Base-by-base conservation (phyloP, 2,329 filamentous ascomycete genomes). In the Emergomyces orientalis region DNA sequence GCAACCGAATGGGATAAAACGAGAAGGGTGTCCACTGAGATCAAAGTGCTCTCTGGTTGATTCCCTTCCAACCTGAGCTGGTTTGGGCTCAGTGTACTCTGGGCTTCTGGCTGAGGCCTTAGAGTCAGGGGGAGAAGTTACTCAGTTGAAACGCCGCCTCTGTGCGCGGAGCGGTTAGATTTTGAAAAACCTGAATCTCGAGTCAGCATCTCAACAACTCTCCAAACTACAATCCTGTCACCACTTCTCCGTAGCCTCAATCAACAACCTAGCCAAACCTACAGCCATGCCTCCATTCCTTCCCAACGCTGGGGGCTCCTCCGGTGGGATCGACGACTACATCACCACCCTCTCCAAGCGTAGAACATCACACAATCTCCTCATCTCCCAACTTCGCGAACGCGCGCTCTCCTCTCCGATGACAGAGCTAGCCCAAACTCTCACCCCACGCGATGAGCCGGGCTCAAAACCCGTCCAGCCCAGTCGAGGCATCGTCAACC, bases 401-500 rank as follows among this genome's bases (percentile, higher is more conserved):
- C 52, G 52, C 32, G 32, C 30, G 9, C 52, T 56, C 30, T 39
- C 52, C 52, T 14, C 30, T 22, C 11, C 32, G 11, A 22, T 37
- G 3, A 17, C 30, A 34, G 30, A 37, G 19, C 17, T 37, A n/a
- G 52, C 30, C 32, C 7, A 49, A 8, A 19, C 32, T 8, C 58
- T 60, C 58, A 8, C 13, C 19, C 17, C 58, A 11, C 58, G 58
- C 58, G 47, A 25, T 32, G 19, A 34, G 8, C 7, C 17, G 9
- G n/a, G 1, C 8, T n/a, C 22, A 25, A 52, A 60, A 13, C 27
- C 58, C 17, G 58, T 60, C 43, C 25, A 63, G 39, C 64, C 71
- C 25, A 76, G 77, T 14, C 60, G 71, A 51, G 78, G 78, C 39
- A 69, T 77, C 0, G 68, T 81, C 14, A 66, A 74, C 62, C 78